These are phyloP conservation scores for Calonectria pseudoturangicola DNA, from an alignment of 2,329 filamentous ascomycete species.

Conservation along the genomic window DNA sequence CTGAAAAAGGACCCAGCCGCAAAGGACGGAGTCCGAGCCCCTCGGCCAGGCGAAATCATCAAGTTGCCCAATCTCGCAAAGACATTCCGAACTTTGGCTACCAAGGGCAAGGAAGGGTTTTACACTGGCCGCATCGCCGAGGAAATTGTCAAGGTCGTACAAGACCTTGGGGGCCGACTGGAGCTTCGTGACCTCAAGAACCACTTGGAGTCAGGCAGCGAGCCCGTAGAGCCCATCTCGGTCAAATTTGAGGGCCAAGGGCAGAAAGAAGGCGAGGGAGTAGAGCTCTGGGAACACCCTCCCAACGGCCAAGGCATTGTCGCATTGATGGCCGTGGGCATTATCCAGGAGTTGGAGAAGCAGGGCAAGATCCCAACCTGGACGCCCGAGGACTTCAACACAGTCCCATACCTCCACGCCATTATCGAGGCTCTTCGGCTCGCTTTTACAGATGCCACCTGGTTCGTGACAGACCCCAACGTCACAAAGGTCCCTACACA, in stretches of 20 bases:
- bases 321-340: conserved; percentile 94
- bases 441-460: conserved; percentile 90
- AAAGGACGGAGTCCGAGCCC: conserved; percentile 82
- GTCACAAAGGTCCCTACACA: conserved; percentile 81
- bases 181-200: conserved; percentile 86
- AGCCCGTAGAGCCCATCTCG: conserved; percentile 90
- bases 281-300: conserved; percentile 96
- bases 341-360: conserved; percentile 89
- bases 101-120: conserved; percentile 91
- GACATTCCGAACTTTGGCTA: conserved; percentile 87
- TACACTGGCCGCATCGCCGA: conserved; percentile 90
- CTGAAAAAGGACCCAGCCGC: conserved; percentile 84
- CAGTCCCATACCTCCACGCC: conserved; percentile 86
- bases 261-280: conserved; percentile 65
- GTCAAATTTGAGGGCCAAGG: conserved; percentile 83
- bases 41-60: conserved; percentile 89
- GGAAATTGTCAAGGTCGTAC: conserved; percentile 85
- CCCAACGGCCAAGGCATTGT: conserved; percentile 98
- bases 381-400: conserved; percentile 84
- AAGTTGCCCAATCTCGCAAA: conserved; percentile 87
- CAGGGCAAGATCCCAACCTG: conserved; percentile 84
- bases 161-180: conserved; percentile 84
- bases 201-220: conserved; percentile 81
- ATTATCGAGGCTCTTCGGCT: conserved; percentile 92
- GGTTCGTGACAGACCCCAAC: conserved; percentile 92